Percentiles rank a stretch among this genome's conserved stretches.
Conservation (phyloP, 2,329 filamentous ascomycete genomes). For the Colletotrichum kahawae region DNA sequence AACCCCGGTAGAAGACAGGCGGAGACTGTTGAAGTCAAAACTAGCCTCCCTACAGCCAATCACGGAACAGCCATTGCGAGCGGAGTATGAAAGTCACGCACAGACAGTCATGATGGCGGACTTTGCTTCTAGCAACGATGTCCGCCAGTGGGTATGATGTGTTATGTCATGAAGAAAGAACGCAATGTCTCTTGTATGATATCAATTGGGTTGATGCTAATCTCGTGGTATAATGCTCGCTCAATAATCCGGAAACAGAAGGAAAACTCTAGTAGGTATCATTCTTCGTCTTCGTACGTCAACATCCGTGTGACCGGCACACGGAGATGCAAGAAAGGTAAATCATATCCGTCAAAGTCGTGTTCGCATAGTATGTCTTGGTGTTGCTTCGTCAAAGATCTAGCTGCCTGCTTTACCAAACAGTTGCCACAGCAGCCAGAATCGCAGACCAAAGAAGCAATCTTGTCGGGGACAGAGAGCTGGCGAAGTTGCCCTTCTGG, state of each 20-base stretch:
- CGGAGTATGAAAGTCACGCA: not conserved
- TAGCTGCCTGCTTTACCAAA: not conserved
- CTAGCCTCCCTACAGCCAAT: not conserved
- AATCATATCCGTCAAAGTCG: not conserved
- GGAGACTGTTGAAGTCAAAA: not conserved
- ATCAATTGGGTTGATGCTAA: not conserved
- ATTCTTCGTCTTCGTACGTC: not conserved
- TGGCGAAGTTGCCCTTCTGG: conserved; percentile 5
- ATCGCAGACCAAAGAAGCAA: not conserved
- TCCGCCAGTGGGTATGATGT: fast-evolving
- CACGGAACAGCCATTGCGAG: not conserved
- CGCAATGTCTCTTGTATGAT: not conserved
- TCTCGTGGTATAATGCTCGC: not conserved
- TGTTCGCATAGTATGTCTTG: not conserved
- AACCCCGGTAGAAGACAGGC: not conserved
- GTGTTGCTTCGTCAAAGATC: not conserved
- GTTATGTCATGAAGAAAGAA: not conserved
- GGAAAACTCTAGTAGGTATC: not conserved
- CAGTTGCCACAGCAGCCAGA: not conserved
- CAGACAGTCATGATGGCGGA: not conserved
- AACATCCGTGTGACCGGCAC: not conserved
- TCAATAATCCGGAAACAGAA: not conserved
- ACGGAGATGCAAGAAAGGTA: not conserved
- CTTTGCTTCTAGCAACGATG: not conserved
- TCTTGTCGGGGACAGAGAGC: not conserved